Percentiles rank a stretch among this genome's conserved stretches.
Conservation (phyloP, 495 filamentous ascomycete species). For the Aspergillus sclerotiicarbonarius region DNA sequence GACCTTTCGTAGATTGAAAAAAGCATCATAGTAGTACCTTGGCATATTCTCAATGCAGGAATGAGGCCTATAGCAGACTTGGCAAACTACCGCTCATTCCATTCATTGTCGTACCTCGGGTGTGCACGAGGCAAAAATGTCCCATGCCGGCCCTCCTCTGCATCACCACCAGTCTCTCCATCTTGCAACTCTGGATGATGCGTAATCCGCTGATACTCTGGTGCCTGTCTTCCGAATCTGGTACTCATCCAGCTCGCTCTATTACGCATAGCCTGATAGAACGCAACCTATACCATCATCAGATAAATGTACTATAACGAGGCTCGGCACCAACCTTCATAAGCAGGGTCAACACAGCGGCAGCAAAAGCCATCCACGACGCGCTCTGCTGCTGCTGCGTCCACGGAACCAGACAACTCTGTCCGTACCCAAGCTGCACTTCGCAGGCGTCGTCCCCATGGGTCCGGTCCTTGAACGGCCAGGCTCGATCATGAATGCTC, state of each 20-base stretch:
- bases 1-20: no score
- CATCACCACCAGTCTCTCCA: slow-evolving; percentile 5
- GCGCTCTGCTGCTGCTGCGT: slow-evolving; percentile 18
- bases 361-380: slow-evolving; percentile 30
- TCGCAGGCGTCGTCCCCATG: slow-evolving; percentile 34
- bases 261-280: slow-evolving; percentile 1
- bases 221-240: background rate
- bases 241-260: slow-evolving; percentile 16
- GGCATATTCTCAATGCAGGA: background rate
- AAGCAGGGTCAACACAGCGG: slow-evolving; percentile 21
- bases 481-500: slow-evolving; percentile 53
- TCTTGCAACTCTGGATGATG: slow-evolving; percentile 4
- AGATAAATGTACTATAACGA: background rate
- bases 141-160: slow-evolving; percentile 7
- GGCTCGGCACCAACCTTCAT: slow-evolving; percentile 21
- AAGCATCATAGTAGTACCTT: no score
- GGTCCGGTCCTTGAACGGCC: slow-evolving; percentile 50
- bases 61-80: background rate
- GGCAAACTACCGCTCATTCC: slow-evolving; percentile 7
- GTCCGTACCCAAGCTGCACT: slow-evolving; percentile 24
- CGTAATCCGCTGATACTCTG: slow-evolving; percentile 15
- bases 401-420: slow-evolving; percentile 31
- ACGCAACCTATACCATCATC: slow-evolving; percentile 5
- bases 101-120: slow-evolving; percentile 10
- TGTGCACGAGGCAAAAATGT: slow-evolving; percentile 14